phyloP scores from a whole-genome alignment of 2,329 filamentous ascomycete species.

The Microascus cirrosus region DNA sequence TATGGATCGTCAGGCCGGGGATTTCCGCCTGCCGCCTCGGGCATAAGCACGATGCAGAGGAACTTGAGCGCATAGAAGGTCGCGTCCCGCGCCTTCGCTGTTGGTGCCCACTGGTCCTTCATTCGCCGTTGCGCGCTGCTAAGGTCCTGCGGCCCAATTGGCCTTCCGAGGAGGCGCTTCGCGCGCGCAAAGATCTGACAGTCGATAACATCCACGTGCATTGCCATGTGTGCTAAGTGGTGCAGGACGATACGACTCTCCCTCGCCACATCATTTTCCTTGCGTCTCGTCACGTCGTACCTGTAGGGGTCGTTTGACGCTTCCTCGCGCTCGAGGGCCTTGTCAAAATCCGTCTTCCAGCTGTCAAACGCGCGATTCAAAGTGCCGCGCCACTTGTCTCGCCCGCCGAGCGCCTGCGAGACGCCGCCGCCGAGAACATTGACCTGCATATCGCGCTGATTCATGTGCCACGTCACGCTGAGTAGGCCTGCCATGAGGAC shows the following conservation, averaged over 20 bases:
- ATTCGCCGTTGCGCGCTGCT: slow-evolving; percentile 70
- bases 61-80: slow-evolving; percentile 89
- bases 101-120: slow-evolving; percentile 82
- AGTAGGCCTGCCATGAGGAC: slow-evolving; percentile 90
- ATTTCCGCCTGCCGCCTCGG: slow-evolving; percentile 26
- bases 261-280: slow-evolving; percentile 56
- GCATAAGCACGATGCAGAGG: slow-evolving; percentile 69
- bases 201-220: slow-evolving; percentile 95
- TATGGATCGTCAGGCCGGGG: slow-evolving; percentile 39
- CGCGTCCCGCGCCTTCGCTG: slow-evolving; percentile 78
- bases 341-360: slow-evolving; percentile 89
- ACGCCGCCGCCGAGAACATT: slow-evolving; percentile 68
- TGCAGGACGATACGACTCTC: slow-evolving; percentile 84
- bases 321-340: slow-evolving; percentile 55
- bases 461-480: slow-evolving; percentile 96
- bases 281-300: slow-evolving; percentile 47
- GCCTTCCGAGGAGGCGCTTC: slow-evolving; percentile 71
- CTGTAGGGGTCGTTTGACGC: slow-evolving; percentile 40
- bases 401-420: slow-evolving; percentile 66
- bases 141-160: slow-evolving; percentile 74
- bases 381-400: slow-evolving; percentile 82
- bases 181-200: slow-evolving; percentile 92
- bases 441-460: slow-evolving; percentile 87
- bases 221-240: slow-evolving; percentile 92
- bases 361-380: slow-evolving; percentile 83